Base-by-base conservation (phyloP, 2,329 filamentous ascomycete species). In the Botrytis elliptica region DNA sequence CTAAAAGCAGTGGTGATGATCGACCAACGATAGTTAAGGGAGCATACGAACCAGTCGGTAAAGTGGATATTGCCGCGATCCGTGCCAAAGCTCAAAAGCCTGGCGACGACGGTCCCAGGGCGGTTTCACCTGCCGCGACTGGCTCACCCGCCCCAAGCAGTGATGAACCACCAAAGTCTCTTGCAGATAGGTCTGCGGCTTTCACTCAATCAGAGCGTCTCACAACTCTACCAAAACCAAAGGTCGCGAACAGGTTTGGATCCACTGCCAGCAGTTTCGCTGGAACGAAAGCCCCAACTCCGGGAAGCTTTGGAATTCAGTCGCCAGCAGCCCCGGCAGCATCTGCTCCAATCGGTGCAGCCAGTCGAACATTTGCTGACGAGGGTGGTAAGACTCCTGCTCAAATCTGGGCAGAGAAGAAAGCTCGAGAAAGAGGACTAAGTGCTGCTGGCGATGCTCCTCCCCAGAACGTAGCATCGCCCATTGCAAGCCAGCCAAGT, bases 361-460 rank as follows among this genome's bases (percentile, higher is more conserved):
- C 95, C 55, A 97, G 94, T 84, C 91, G 94, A 80, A 97, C 94
- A 0, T 99, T 98, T 85, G 96, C 96, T 25, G 95, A 98, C 77
- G 87, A 97, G 82, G 95, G 93, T 76, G 96, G 96, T 75, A 99
- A 98, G 86, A 98, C 96, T 8, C 96, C 96, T 10, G 95, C 96
- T 44, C 96, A 99, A 83, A 85, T 97, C 52, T 99, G 96, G 96
- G 95, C 95, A 0, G 96, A 99, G 85, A 97, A 95, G 85, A 98
- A 98, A 85, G 95, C 93, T 55, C 91, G 90, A 75, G 90, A 96
- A 82, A 88, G 91, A 74, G 90, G 88, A 36, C 77, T 82, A 38
- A 91, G 88, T 64, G 85, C 85, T 59, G 84, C 81, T 69, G 84
- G 87, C 68, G 84, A 85, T 42, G 82, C 86, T 69, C 82, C 85